Evolutionary conservation across 2,329 filamentous ascomycete genomes (phyloP).

Genomic region (Sarocladiaceae sp.): DNA sequence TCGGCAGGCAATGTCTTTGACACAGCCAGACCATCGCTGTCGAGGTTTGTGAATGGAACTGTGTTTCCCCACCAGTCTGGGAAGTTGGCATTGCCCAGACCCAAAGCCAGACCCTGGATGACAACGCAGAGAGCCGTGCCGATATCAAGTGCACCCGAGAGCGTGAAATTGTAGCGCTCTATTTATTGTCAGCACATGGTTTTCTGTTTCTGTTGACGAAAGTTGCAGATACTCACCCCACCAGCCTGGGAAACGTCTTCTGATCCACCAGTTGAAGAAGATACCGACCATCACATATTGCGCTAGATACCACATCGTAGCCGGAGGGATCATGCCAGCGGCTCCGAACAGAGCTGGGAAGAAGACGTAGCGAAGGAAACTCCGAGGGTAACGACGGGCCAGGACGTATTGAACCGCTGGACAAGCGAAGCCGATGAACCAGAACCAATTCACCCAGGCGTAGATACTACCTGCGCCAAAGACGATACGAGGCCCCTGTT

Average conservation of each 20-base stretch:
- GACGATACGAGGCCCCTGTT: conserved; percentile 28
- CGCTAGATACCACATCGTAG: conserved; percentile 51
- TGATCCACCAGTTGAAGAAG: conserved; percentile 51
- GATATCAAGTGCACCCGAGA: conserved; percentile 54
- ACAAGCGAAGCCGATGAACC: conserved; percentile 45
- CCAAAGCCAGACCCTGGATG: conserved; percentile 44
- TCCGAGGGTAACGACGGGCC: conserved; percentile 42
- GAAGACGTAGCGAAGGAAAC: conserved; percentile 43
- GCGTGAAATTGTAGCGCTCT: conserved; percentile 54
- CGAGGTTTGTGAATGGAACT: conserved; percentile 26
- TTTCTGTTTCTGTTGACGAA: conserved; percentile 38
- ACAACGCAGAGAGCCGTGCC: conserved; percentile 55
- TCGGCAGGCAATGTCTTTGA: conserved; percentile 22
- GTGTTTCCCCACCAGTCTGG: conserved; percentile 46
- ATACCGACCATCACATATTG: conserved; percentile 52
- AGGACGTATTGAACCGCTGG: conserved; percentile 45
- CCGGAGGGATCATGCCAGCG: conserved; percentile 46
- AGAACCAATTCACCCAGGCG: conserved; percentile 48
- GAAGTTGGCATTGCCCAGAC: conserved; percentile 38
- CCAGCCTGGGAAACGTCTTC: conserved; percentile 47
- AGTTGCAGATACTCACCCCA: conserved; percentile 42
- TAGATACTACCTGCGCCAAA: conserved; percentile 38
- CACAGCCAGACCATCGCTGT: conserved; percentile 18
- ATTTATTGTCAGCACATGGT: conserved; percentile 47
- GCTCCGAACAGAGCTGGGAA: conserved; percentile 51